A percentile compares a stretch with the other conserved stretches of the same genome.
Evolutionary conservation across 2,329 filamentous ascomycete genomes (phyloP).

Genomic region (Pezicula carpinea): DNA sequence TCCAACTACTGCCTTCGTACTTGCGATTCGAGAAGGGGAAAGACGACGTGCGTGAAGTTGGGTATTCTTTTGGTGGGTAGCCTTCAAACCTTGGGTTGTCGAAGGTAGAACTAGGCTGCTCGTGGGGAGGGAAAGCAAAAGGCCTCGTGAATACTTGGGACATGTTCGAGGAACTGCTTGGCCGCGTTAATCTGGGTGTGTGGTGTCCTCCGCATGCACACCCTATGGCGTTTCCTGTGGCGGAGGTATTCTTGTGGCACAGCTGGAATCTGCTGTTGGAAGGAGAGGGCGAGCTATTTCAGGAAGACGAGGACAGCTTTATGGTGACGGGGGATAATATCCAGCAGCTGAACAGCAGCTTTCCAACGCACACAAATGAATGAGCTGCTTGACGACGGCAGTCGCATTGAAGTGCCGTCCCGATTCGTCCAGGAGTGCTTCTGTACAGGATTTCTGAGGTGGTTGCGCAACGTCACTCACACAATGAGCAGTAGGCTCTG

Average conservation of each 20-base stretch:
- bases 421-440: conserved; percentile 13
- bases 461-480: conserved; percentile 1
- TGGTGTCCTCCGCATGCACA: conserved; percentile 10
- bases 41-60: conserved; percentile 3
- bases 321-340: conserved; percentile 6
- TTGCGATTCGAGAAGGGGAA: conserved; percentile 9
- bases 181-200: conserved; percentile 8
- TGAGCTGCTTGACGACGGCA: conserved; percentile 16
- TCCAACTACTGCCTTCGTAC: conserved; percentile 15
- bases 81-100: conserved; percentile 11
- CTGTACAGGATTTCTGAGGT: conserved; percentile 8
- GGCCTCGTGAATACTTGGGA: conserved; percentile 25
- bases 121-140: conserved; percentile 17
- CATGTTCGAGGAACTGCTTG: conserved; percentile 16
- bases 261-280: conserved; percentile 11
- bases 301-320: conserved; percentile 14
- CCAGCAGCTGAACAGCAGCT: conserved; percentile 20
- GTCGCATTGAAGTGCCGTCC: conserved; percentile 22
- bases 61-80: conserved; percentile 15
- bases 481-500: not conserved
- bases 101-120: conserved; percentile 9
- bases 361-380: conserved; percentile 8
- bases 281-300: conserved; percentile 14
- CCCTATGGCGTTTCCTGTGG: conserved; percentile 13
- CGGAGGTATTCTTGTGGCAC: conserved; percentile 22